phyloP scores from a whole-genome alignment of 129 eudicot genomes.

The Flaveria ramosissima region DNA sequence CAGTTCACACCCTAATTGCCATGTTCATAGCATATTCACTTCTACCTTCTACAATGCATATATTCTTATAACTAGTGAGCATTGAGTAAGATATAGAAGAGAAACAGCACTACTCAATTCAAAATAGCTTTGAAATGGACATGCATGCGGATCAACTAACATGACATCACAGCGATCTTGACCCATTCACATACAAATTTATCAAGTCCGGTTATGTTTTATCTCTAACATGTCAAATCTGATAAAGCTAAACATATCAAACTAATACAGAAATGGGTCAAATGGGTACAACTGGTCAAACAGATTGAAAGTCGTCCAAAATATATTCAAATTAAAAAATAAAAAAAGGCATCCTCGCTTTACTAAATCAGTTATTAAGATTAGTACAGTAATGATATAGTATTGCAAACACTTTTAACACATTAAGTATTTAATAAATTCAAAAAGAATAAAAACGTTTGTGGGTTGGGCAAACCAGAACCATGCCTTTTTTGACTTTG shows the following conservation, averaged over 20 bases:
- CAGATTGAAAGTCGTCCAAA: not conserved
- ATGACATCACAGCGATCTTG: not conserved
- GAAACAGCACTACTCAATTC: not conserved
- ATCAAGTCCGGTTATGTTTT: not conserved
- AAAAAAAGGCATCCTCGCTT: not conserved
- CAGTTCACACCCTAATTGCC: not conserved
- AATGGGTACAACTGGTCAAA: not conserved
- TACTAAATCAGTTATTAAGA: not conserved
- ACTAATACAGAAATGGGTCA: not conserved
- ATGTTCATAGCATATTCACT: not conserved
- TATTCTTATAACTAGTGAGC: conserved; percentile 2
- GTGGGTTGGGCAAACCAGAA: not conserved
- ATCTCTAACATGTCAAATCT: not conserved
- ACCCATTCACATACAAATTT: not conserved
- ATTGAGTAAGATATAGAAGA: not conserved
- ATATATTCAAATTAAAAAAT: not conserved
- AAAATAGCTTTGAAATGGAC: conserved; percentile 1
- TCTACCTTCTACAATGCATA: conserved; percentile 20
- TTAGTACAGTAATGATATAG: not conserved
- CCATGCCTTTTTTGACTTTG: not conserved
- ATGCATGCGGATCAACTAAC: conserved; percentile 4
- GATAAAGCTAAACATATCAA: not conserved
- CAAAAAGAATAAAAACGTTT: not conserved
- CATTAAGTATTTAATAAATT: not conserved
- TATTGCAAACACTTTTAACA: not conserved